phyloP scores from a whole-genome alignment of 2,329 filamentous ascomycete genomes.

The Colletotrichum graminicola region DNA sequence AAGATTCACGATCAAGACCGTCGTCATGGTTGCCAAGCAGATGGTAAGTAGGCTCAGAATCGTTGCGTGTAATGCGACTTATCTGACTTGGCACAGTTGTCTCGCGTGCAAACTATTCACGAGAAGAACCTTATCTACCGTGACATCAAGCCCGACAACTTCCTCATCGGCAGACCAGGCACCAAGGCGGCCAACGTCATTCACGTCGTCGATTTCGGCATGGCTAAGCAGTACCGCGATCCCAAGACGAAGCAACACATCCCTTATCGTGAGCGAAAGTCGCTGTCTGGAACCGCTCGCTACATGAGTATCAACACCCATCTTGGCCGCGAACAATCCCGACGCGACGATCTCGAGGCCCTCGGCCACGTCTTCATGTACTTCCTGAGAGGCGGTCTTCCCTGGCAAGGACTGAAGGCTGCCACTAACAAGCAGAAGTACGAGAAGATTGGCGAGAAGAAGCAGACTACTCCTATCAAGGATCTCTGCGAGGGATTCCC shows the following conservation, averaged over 20 bases:
- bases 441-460: constrained; percentile 99
- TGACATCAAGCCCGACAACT: constrained; percentile 99
- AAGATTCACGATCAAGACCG: constrained; percentile 95
- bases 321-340: constrained; percentile 93
- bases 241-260: constrained; percentile 99
- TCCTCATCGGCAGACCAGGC: constrained; percentile 91
- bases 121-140: constrained; percentile 99
- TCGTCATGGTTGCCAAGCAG: constrained; percentile 99
- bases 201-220: constrained; percentile 98
- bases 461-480: constrained; percentile 97
- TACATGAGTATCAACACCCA: constrained; percentile 99
- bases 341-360: constrained; percentile 95
- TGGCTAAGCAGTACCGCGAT: constrained; percentile 99
- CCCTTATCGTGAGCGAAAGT: constrained; percentile 96
- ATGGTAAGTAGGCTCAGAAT: constrained; percentile 72
- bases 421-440: constrained; percentile 96
- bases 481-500: constrained; percentile 97
- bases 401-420: constrained; percentile 80
- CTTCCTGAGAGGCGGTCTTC: constrained; percentile 77
- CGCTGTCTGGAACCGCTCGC: constrained; percentile 92
- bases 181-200: constrained; percentile 98
- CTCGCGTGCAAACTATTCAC: constrained; percentile 92
- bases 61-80: background rate
- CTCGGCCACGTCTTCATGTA: constrained; percentile 82
- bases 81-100: constrained; percentile 68